Conservation (phyloP, 1,284 basidiomycete genomes). For the Abortiporus biennis region DNA sequence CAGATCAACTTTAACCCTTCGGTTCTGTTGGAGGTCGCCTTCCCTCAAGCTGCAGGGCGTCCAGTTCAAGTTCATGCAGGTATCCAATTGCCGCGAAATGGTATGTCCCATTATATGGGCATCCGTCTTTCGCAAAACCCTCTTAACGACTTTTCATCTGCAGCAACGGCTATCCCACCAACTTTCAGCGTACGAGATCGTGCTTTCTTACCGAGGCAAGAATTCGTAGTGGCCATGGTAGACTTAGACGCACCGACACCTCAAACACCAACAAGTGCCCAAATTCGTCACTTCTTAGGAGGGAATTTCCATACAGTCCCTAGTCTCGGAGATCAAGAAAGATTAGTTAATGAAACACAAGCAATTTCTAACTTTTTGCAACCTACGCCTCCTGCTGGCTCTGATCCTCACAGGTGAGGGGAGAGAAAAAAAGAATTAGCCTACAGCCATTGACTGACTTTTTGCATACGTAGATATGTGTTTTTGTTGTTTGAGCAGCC, state of each 20-base stretch:
- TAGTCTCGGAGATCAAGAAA: slow-evolving; percentile 30
- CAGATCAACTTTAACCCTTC: slow-evolving; percentile 15
- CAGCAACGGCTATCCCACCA: slow-evolving; percentile 39
- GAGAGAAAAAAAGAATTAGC: no score
- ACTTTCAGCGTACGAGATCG: slow-evolving; percentile 26
- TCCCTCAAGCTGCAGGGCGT: slow-evolving; percentile 13
- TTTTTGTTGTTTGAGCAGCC: slow-evolving; percentile 46
- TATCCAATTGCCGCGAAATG: slow-evolving; percentile 33
- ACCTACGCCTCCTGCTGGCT: slow-evolving; percentile 46
- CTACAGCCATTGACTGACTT: no score
- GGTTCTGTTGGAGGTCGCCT: slow-evolving; percentile 16
- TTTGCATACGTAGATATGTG: slow-evolving; percentile 33
- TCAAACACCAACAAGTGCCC: slow-evolving; percentile 34
- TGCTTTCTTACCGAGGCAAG: slow-evolving; percentile 23
- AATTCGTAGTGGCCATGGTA: slow-evolving; percentile 40
- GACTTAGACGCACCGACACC: slow-evolving; percentile 51
- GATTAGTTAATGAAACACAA: slow-evolving; percentile 35
- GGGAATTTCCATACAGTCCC: slow-evolving; percentile 31
- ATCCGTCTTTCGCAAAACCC: not conserved
- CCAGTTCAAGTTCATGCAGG: slow-evolving; percentile 33
- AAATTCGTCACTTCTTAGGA: slow-evolving; percentile 49
- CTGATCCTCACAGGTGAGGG: slow-evolving; percentile 47
- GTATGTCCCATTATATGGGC: slow-evolving; percentile 15
- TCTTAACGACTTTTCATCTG: not conserved
- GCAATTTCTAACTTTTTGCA: slow-evolving; percentile 39